Percentiles rank a stretch among this genome's conserved stretches.
phyloP scores from a whole-genome alignment of 1,284 basidiomycete genomes.

The Lignosus rhinocerotis region DNA sequence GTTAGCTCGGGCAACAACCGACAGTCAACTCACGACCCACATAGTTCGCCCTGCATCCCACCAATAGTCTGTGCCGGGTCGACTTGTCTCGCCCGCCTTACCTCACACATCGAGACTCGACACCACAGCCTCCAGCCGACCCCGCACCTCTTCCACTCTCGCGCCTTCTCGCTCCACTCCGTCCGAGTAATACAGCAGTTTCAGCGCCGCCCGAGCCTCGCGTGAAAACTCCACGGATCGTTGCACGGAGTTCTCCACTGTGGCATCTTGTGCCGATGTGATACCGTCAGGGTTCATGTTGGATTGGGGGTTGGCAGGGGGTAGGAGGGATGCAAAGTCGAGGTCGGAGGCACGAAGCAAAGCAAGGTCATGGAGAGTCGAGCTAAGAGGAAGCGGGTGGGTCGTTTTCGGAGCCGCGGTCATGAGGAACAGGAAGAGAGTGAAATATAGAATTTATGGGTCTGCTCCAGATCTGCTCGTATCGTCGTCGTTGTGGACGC shows the following conservation, averaged over 20 bases:
- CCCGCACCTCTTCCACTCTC: constrained; percentile 52
- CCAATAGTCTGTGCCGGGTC: not conserved
- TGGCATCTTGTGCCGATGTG: constrained; percentile 1
- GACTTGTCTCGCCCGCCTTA: not conserved
- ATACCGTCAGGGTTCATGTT: not conserved
- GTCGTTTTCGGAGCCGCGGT: constrained; percentile 25
- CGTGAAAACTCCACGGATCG: constrained; percentile 50
- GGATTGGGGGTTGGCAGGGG: constrained; percentile 24
- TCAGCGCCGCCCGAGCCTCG: constrained; percentile 55
- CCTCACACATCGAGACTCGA: constrained; percentile 38
- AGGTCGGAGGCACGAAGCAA: constrained; percentile 61
- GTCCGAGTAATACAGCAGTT: constrained; percentile 52
- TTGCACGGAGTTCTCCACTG: constrained; percentile 42
- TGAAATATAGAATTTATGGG: too few relatives aligned
- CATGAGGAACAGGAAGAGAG: not conserved
- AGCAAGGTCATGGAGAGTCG: constrained; percentile 72
- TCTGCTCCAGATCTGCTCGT: too few relatives aligned
- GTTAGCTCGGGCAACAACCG: not conserved
- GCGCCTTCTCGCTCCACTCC: constrained; percentile 51
- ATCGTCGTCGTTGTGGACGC: too few relatives aligned
- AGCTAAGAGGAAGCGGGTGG: constrained; percentile 55
- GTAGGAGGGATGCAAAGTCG: constrained; percentile 48
- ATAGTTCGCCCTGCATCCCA: not conserved
- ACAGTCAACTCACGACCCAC: not conserved
- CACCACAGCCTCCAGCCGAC: constrained; percentile 51